Conservation (phyloP, 306 rosid species). For the Astragalus membranaceus region DNA sequence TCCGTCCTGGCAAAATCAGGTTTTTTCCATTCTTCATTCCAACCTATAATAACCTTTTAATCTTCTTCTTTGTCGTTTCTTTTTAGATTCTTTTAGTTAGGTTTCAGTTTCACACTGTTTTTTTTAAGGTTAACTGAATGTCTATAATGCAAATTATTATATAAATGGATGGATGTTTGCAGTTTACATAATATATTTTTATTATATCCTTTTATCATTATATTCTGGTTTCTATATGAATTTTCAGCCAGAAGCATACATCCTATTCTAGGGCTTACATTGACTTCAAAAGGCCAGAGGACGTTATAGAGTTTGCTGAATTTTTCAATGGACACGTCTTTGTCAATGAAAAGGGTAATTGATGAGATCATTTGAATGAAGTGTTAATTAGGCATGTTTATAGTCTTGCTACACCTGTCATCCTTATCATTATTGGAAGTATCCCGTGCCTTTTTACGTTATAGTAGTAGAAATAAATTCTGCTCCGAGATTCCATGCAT, state of each 20-base stretch:
- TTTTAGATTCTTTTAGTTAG: neutral
- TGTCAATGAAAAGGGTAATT: slow-evolving; percentile 69
- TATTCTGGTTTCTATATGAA: slow-evolving; percentile 4
- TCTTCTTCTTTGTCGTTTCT: neutral
- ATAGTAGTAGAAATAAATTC: neutral
- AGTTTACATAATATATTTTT: neutral
- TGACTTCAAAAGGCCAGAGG: slow-evolving; percentile 66
- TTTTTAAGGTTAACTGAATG: neutral
- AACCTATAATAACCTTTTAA: neutral
- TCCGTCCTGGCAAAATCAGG: slow-evolving; percentile 55
- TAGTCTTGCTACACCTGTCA: slow-evolving; percentile 3
- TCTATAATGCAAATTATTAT: neutral
- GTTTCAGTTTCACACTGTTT: neutral
- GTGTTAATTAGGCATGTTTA: slow-evolving; percentile 13
- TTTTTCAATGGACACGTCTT: slow-evolving; percentile 60
- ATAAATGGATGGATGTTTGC: neutral
- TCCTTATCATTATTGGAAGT: neutral
- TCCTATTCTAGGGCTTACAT: slow-evolving; percentile 72
- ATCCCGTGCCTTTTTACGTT: neutral
- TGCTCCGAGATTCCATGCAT: neutral
- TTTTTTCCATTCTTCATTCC: neutral
- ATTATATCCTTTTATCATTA: neutral
- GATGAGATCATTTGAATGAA: slow-evolving; percentile 17
- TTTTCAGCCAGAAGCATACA: slow-evolving; percentile 51
- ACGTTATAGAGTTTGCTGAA: slow-evolving; percentile 68